Evolutionary conservation across 2,329 filamentous ascomycete species (phyloP), one percentile per base, ranked within the genome.

Genomic region (Cladosporium sphaerospermum): DNA sequence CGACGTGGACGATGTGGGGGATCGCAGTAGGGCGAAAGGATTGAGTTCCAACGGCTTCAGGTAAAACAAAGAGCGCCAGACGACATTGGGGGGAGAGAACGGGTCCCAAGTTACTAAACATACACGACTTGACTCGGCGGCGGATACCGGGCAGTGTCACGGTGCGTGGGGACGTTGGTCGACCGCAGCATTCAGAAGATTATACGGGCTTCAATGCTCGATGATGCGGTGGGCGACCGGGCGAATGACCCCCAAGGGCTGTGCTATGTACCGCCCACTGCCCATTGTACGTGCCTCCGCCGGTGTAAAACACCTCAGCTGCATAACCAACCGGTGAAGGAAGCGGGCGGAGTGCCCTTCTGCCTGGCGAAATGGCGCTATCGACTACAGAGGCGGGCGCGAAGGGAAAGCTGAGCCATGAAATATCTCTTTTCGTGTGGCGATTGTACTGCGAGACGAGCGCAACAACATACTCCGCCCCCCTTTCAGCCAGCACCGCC

Each of bases 21-120:
- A 18, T 41, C 36, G 43, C 19, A 34, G 36, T 9, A 8, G 11
- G 28, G 23, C 51, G 44, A 44, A 46, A 36, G 44, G n/a, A 42
- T 46, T 46, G 51, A 53, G 23, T 53, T 53, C 51, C 43, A 37
- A 23, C 37, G 37, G 31, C 40, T 37, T 18, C 46, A 46, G 43
- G 51, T 47, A 47, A 36, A 34, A 14, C 31, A 18, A 47, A n/a
- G 23, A 44, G 9, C 50, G 16, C 43, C 14, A 45, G 43, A 39
- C 36, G 40, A 44, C 36, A 33, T 23, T 43, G 47, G 28, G 31
- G 42, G 42, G 32, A 33, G 40, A 16, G 19, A 33, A 40, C 43
- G 48, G 47, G 42, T 14, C 11, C n/a, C 23, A n/a, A 33, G 45
- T 19, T 43, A 28, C 48, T 51, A 51, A 51, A 51, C 16, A 44